Evolutionary conservation across 1,284 basidiomycete genomes (phyloP).

Genomic region (Fomitiporia mediterranea): DNA sequence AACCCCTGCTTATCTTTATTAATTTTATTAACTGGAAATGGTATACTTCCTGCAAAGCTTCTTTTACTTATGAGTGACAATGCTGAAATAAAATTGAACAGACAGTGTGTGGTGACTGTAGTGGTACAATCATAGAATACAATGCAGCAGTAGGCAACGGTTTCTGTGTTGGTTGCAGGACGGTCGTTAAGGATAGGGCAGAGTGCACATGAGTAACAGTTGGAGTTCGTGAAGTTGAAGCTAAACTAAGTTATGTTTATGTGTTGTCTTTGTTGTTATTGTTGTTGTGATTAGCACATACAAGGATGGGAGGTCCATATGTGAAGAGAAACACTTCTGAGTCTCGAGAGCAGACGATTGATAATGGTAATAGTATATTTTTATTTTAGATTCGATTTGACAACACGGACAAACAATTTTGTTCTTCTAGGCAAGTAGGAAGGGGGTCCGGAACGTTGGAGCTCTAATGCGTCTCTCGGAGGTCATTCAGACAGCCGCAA

Average conservation of each 20-base stretch:
- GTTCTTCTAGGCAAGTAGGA: constrained; percentile 62
- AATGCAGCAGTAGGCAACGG: constrained; percentile 77
- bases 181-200: constrained; percentile 93
- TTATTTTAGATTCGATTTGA: too few species aligned
- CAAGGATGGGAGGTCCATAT: constrained; percentile 74
- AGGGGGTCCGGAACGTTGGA: constrained; percentile 81
- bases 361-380: constrained; percentile 62
- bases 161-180: constrained; percentile 81
- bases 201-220: constrained; percentile 79
- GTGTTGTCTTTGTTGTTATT: background rate
- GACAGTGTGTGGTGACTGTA: constrained; percentile 63
- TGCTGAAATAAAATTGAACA: too few species aligned
- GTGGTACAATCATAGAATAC: constrained; percentile 78
- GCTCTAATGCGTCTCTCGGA: constrained; percentile 76
- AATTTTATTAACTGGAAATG: too few species aligned
- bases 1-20: too few species aligned
- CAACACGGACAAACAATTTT: constrained; percentile 4
- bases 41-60: too few species aligned
- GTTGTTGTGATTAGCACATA: too few species aligned
- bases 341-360: constrained; percentile 84
- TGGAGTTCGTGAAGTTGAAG: background rate
- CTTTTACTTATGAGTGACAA: too few species aligned
- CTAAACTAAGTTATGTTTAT: constrained; percentile 12
- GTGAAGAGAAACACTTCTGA: constrained; percentile 72
- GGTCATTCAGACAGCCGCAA: constrained; percentile 76